phyloP scores from a whole-genome alignment of 2,329 filamentous ascomycete species.

The Ramularia collo-cygni region DNA sequence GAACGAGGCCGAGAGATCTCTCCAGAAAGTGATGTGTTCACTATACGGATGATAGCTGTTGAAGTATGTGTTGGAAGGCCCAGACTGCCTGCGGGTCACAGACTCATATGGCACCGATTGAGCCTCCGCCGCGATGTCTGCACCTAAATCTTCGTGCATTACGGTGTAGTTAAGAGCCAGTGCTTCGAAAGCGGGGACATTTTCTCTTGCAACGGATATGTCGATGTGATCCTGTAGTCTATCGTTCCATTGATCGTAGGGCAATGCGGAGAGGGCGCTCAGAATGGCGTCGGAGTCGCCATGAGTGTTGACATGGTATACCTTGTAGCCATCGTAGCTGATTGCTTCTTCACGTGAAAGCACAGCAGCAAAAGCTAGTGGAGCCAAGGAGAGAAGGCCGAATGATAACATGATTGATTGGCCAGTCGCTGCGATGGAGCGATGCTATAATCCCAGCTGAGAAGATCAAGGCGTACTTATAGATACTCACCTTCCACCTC shows the following conservation, averaged over 20 bases:
- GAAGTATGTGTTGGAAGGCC: conserved; percentile 18
- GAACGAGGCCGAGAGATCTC: conserved; percentile 18
- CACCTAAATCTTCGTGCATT: conserved; percentile 18
- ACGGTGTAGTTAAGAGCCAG: conserved; percentile 14
- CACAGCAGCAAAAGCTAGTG: conserved; percentile 11
- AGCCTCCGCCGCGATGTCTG: conserved; percentile 14
- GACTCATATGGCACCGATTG: conserved; percentile 5
- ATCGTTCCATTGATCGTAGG: conserved; percentile 15
- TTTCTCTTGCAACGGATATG: conserved; percentile 11
- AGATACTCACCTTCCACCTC: too few species aligned
- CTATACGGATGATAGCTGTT: conserved; percentile 21
- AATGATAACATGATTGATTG: conserved; percentile 12
- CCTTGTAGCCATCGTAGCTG: conserved; percentile 13
- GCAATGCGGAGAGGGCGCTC: conserved; percentile 8
- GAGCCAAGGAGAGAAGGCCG: conserved; percentile 6
- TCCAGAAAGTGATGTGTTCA: conserved; percentile 21
- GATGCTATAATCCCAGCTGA: too few species aligned
- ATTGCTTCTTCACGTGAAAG: conserved; percentile 9
- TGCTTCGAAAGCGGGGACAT: conserved; percentile 12
- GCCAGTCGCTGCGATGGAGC: too few species aligned
- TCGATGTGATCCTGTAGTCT: conserved; percentile 12
- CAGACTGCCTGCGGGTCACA: conserved; percentile 9
- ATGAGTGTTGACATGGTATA: conserved; percentile 11
- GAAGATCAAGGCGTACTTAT: too few species aligned
- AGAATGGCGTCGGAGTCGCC: conserved; percentile 9